Evolutionary conservation across 2,329 filamentous ascomycete genomes (phyloP), one percentile per base, ranked within the genome.

Genomic region (Xylariaceae sp.): DNA sequence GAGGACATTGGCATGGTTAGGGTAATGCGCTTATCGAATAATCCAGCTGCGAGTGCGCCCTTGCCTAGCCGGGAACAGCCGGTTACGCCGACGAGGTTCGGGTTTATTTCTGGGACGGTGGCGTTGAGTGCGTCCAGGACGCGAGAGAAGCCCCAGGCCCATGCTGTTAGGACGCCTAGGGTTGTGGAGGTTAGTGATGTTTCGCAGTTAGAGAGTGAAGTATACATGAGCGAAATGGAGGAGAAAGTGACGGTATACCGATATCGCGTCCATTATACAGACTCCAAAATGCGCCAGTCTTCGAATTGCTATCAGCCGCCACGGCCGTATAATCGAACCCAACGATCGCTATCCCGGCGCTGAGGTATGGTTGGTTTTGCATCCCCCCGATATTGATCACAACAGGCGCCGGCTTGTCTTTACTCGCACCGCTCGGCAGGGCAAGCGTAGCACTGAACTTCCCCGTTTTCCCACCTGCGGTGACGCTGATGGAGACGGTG

Each of bases 1-100:
- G 76, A 77, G 58, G 78, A 78, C 70, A 81, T 79, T 12, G 78
- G 77, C 64, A 81, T 74, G 40, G 76, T 79, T n/a, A 81, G 69
- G 22, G 78, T 76, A 61, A 81, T 76, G 47, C 78, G 77, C 42
- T 63, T 61, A 62, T 81, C 78, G 39, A 81, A 71, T 1, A 79
- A 73, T 0, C 76, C 77, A 1, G 78, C 77, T 6, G 79, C 75
- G 0, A 81, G 70, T 5, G 78, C 77, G 13, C 75, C 78, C 57
- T 81, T 81, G 47, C 77, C 79, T 18, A 80, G 75, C 1, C 78
- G 75, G 34, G 77, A 81, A 66, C 78, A 81, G 5, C 78, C 78
- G 14, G 78, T 81, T 13, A 81, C 77, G 49, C 75, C 77, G 13
- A 74, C 69, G 12, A 66, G 66, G 1, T 49, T 58, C 1, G 67